A percentile compares a stretch with the other conserved stretches of the same genome.
Evolutionary conservation across 2,329 filamentous ascomycete species (phyloP).

Genomic region (Ambrosiella cleistominuta): DNA sequence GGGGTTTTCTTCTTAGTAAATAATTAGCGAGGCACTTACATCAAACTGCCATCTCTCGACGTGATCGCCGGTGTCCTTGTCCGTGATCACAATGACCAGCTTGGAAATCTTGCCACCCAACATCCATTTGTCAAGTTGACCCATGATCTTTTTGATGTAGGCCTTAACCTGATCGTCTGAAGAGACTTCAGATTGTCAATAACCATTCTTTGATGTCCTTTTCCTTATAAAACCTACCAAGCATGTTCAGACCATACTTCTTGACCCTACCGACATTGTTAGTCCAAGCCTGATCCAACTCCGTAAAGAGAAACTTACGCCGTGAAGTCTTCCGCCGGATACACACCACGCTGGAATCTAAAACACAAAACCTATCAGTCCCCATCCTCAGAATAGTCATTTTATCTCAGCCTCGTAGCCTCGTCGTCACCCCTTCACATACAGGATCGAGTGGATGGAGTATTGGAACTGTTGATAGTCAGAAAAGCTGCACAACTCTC

Average conservation of each 20-base stretch:
- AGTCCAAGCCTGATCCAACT: background rate
- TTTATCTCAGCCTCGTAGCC: background rate
- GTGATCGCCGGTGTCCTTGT: constrained; percentile 91
- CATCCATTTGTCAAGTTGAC: constrained; percentile 96
- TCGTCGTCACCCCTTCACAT: constrained; percentile 19
- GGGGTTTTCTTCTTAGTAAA: constrained; percentile 5
- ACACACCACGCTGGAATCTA: constrained; percentile 70
- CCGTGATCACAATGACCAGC: constrained; percentile 88
- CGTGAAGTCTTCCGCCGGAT: constrained; percentile 92
- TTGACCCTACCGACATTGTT: constrained; percentile 42
- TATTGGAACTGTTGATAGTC: constrained; percentile 59
- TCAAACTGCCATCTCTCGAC: constrained; percentile 98
- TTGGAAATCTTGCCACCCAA: constrained; percentile 90
- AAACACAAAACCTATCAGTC: background rate
- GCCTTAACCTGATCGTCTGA: constrained; percentile 96
- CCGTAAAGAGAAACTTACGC: constrained; percentile 38
- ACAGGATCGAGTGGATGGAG: constrained; percentile 93
- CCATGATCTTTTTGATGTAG: constrained; percentile 99
- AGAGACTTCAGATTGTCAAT: constrained; percentile 40
- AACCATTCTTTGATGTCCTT: background rate
- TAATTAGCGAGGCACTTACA: constrained; percentile 29
- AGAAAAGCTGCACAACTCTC: background rate
- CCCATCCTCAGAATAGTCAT: background rate
- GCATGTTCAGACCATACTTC: constrained; percentile 98
- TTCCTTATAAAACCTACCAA: constrained; percentile 33